phyloP scores from a whole-genome alignment of 768 basidiomycete species.

The Suillus bovinus region DNA sequence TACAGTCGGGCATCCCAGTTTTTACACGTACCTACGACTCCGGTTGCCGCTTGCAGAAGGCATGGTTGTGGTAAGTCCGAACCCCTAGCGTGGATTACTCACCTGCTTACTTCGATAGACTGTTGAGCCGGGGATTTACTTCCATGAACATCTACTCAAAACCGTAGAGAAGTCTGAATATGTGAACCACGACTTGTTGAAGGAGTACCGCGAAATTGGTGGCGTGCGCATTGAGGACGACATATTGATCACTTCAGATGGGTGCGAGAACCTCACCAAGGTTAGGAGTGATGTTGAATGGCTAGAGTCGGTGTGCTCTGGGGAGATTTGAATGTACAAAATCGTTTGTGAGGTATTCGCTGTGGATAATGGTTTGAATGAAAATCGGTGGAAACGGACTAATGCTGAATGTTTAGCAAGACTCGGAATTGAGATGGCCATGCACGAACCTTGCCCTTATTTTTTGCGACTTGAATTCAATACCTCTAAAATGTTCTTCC shows the following conservation, averaged over 20 bases:
- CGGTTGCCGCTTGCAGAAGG: constrained; percentile 68
- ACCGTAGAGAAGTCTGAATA: background rate
- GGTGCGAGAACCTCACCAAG: constrained; percentile 84
- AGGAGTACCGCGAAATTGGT: constrained; percentile 77
- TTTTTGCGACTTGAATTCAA: too few species aligned
- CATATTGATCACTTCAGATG: constrained; percentile 70
- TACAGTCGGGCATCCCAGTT: constrained; percentile 52
- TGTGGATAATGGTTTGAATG: background rate
- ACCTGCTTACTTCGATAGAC: constrained; percentile 49
- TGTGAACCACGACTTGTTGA: constrained; percentile 58
- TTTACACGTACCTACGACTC: constrained; percentile 82
- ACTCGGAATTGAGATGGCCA: background rate
- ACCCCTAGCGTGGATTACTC: constrained; percentile 2
- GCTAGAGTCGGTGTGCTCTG: constrained; percentile 83
- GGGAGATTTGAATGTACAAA: constrained; percentile 37
- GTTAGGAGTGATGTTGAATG: constrained; percentile 81
- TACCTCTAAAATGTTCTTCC: too few species aligned
- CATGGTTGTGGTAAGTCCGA: constrained; percentile 82
- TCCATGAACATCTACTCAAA: constrained; percentile 63
- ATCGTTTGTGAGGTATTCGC: background rate
- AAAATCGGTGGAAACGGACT: background rate
- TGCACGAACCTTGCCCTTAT: too few species aligned
- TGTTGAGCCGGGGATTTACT: constrained; percentile 89
- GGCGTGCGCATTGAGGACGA: constrained; percentile 96
- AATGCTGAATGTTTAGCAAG: background rate